A percentile compares a stretch with the other conserved stretches of the same genome.
phyloP scores from a whole-genome alignment of 176 grass and related monocot genomes.

The Lolium rigidum region DNA sequence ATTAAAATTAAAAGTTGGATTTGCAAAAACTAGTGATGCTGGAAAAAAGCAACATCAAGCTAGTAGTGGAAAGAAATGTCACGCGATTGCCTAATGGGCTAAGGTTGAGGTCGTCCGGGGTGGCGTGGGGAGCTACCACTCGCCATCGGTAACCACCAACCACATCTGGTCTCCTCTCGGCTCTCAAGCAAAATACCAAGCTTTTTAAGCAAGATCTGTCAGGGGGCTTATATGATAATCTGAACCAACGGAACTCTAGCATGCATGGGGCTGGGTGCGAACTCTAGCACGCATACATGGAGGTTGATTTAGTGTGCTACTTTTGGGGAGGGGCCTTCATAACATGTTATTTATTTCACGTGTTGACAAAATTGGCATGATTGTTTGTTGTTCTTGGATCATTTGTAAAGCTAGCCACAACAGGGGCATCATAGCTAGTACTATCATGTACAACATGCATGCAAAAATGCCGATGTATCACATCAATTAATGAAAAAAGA shows the following conservation, averaged over 20 bases:
- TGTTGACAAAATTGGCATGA: constrained; percentile 48
- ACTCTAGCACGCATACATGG: neutral
- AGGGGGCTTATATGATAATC: constrained; percentile 22
- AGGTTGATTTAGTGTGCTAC: constrained; percentile 7
- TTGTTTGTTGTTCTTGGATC: constrained; percentile 5
- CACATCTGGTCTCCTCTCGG: constrained; percentile 32
- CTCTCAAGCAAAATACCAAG: constrained; percentile 31
- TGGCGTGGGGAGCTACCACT: constrained; percentile 61
- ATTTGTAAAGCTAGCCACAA: neutral
- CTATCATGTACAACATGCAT: too few species aligned
- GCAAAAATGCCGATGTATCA: too few species aligned
- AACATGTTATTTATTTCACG: constrained; percentile 31
- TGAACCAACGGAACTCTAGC: neutral
- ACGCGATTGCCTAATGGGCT: constrained; percentile 40
- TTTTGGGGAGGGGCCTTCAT: neutral
- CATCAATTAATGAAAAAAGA: too few species aligned
- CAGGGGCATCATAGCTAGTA: too few species aligned
- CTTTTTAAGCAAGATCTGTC: constrained; percentile 24
- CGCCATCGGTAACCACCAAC: constrained; percentile 33
- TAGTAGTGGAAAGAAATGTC: constrained; percentile 58
- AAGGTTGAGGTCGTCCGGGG: constrained; percentile 33
- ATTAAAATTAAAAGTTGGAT: constrained; percentile 24
- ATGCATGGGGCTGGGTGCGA: neutral
- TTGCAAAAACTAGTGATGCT: constrained; percentile 40
- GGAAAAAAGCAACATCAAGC: constrained; percentile 30